These are phyloP conservation scores for Royoungia palumana DNA, from an alignment of 768 basidiomycete species.

Conservation along the genomic window DNA sequence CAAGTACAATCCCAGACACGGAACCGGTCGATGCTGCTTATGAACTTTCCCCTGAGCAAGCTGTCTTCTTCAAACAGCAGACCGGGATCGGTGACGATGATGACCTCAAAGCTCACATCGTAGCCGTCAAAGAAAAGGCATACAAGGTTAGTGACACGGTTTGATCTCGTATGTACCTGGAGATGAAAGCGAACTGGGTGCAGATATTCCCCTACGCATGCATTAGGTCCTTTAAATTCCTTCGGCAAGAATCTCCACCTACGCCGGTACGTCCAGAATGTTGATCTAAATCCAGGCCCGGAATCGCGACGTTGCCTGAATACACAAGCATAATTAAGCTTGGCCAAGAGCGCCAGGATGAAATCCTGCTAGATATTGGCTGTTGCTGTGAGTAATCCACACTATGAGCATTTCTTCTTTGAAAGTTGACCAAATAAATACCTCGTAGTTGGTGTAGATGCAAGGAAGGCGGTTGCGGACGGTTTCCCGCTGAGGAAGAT, in stretches of 20 bases:
- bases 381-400: constrained; percentile 39
- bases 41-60: constrained; percentile 13
- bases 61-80: constrained; percentile 27
- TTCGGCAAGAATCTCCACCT: constrained; percentile 6
- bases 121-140: constrained; percentile 29
- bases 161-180: neutral
- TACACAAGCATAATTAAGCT: constrained; percentile 33
- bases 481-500: constrained; percentile 41
- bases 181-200: neutral
- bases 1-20: neutral
- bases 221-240: constrained; percentile 26
- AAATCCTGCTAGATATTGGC: constrained; percentile 44
- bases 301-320: constrained; percentile 10
- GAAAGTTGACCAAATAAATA: too few relatives aligned
- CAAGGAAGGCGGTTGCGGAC: constrained; percentile 39
- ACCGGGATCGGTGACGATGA: constrained; percentile 29
- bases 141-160: constrained; percentile 22
- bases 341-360: constrained; percentile 33
- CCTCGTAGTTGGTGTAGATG: constrained; percentile 30
- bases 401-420: too few relatives aligned
- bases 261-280: neutral
- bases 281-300: constrained; percentile 3
- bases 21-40: neutral
- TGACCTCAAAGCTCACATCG: constrained; percentile 27
- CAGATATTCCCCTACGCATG: constrained; percentile 30